These are phyloP conservation scores for Eucalyptus curtisii DNA, from an alignment of 345 rosid species.

Conservation along the genomic window DNA sequence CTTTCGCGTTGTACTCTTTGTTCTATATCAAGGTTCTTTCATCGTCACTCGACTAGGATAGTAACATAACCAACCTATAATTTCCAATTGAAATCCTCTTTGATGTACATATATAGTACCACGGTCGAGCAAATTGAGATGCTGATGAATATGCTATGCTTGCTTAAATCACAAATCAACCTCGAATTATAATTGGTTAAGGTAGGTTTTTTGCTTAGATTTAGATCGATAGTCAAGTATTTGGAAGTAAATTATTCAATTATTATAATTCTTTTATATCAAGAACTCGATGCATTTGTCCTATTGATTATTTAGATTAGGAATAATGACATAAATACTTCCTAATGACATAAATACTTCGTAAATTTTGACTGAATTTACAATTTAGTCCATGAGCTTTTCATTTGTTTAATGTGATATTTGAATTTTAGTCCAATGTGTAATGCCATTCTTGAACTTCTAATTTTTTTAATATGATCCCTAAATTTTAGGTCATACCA, in stretches of 20 bases:
- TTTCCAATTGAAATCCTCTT: neutral
- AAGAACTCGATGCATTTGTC: neutral
- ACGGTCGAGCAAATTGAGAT: neutral
- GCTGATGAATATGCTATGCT: neutral
- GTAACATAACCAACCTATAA: neutral
- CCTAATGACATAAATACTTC: too few relatives aligned
- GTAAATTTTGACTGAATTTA: too few relatives aligned
- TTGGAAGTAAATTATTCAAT: neutral
- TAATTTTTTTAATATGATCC: too few relatives aligned
- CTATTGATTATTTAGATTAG: neutral
- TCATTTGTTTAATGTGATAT: too few relatives aligned
- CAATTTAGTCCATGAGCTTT: rapidly evolving
- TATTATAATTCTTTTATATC: neutral
- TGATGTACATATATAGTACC: neutral
- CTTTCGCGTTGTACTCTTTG: neutral
- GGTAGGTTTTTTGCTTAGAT: neutral
- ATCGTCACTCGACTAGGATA: neutral
- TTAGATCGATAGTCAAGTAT: neutral
- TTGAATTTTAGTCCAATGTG: too few relatives aligned
- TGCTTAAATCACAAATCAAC: neutral
- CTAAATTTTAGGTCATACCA: neutral
- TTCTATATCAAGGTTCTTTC: neutral
- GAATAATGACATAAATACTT: too few relatives aligned
- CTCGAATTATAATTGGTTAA: neutral
- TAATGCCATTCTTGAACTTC: rapidly evolving